A percentile compares a stretch with the other conserved stretches of the same genome.
These are phyloP conservation scores for Guyanaporus albipodus DNA, from an alignment of 768 basidiomycete genomes.

Conservation along the genomic window DNA sequence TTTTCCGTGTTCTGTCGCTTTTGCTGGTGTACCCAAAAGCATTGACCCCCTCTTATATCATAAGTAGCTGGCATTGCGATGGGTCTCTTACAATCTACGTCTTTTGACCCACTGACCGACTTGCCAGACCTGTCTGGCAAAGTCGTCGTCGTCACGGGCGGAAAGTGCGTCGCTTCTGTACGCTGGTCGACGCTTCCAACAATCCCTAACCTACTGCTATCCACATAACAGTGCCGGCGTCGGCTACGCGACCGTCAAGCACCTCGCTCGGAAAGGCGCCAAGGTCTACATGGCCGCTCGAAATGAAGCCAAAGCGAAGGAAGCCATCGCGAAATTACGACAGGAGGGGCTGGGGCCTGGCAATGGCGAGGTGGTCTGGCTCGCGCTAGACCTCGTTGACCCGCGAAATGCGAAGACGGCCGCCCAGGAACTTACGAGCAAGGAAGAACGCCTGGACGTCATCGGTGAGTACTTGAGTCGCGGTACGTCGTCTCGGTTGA, in stretches of 20 bases:
- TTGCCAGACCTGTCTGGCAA: slow-evolving; percentile 34
- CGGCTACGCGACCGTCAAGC: slow-evolving; percentile 48
- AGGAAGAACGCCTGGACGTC: slow-evolving; percentile 52
- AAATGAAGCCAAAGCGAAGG: slow-evolving; percentile 41
- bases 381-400: slow-evolving; percentile 50
- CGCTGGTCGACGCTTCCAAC: no score
- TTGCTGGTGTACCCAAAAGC: no score
- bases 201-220: neutral
- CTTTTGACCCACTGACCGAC: slow-evolving; percentile 37
- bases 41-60: no score
- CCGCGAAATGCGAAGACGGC: slow-evolving; percentile 44
- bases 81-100: slow-evolving; percentile 21
- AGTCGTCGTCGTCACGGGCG: slow-evolving; percentile 55
- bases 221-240: slow-evolving; percentile 38
- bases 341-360: slow-evolving; percentile 41
- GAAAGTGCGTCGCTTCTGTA: slow-evolving; percentile 37
- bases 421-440: slow-evolving; percentile 46
- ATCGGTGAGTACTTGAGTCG: slow-evolving; percentile 43
- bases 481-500: neutral
- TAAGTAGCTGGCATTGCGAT: no score
- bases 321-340: slow-evolving; percentile 45
- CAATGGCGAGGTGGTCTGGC: slow-evolving; percentile 45
- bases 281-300: slow-evolving; percentile 59
- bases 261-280: slow-evolving; percentile 50
- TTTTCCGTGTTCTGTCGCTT: no score